Evolutionary conservation across 306 rosid genomes (phyloP).

Genomic region (Lagenaria siceraria): DNA sequence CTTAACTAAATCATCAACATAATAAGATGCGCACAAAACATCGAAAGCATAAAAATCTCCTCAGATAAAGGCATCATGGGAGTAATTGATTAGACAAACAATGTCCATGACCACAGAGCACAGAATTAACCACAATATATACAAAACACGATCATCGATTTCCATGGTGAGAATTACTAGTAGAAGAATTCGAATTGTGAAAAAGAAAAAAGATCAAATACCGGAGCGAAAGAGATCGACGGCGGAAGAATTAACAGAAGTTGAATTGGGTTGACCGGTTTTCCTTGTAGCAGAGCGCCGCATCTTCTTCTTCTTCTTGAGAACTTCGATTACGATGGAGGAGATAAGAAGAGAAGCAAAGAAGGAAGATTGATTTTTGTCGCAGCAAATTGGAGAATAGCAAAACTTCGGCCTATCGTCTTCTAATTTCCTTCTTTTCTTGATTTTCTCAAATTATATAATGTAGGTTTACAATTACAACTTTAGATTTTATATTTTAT

Average conservation of each 20-base stretch:
- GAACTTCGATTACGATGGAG: not conserved
- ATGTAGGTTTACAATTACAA: not conserved
- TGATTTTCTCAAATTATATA: not conserved
- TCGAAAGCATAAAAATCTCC: not conserved
- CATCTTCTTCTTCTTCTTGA: conserved; percentile 38
- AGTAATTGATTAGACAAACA: not conserved
- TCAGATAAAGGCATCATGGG: not conserved
- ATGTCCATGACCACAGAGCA: not conserved
- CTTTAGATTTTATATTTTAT: too few relatives aligned
- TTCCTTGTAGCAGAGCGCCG: conserved; percentile 60
- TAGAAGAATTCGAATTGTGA: not conserved
- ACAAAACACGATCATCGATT: not conserved
- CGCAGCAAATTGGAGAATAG: conserved; percentile 1
- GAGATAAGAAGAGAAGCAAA: not conserved
- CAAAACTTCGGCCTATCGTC: conserved; percentile 1
- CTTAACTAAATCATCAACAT: not conserved
- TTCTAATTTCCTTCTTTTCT: not conserved
- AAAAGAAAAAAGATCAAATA: conserved; percentile 8
- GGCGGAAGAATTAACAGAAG: conserved; percentile 47
- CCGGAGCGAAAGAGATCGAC: conserved; percentile 84
- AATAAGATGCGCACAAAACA: not conserved
- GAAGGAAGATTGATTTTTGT: not conserved
- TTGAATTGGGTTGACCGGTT: conserved; percentile 68
- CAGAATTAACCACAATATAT: not conserved
- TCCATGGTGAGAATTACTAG: not conserved